Base-by-base conservation (phyloP, 2,329 filamentous ascomycete genomes). In the Pochonia chlamydosporia region DNA sequence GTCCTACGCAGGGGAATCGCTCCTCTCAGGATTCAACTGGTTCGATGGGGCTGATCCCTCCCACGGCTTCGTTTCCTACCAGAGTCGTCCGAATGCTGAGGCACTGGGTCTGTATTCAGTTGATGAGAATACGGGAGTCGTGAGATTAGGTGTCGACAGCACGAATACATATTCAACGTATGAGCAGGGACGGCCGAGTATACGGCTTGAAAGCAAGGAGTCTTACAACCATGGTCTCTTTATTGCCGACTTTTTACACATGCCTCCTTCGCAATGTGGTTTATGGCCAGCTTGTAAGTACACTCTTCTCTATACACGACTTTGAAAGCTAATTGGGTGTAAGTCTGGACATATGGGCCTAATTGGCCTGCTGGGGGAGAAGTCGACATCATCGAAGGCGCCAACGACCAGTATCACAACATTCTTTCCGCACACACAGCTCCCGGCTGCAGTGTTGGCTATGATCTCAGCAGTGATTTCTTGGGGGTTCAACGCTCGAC, bases 201-300 rank as follows among this genome's bases (percentile, higher is more conserved):
- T 90, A 33, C 78, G 86, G 14, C 64, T 90, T 11, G 78, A 81
- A 37, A 87, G 82, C 64, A 83, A 79, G 45, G 72, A 78, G 43
- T 64, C 71, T 4, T 90, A 82, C 62, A 78, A 73, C 25, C 73
- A 82, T 54, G 85, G 84, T 1, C 74, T 89, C 9, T 81, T 89
- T 55, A 81, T 90, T 43, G 72, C 85, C 20, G 86, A 90, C 60
- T 76, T 89, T 44, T 71, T 73, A 16, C 85, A 90, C 55, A 89
- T 90, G 84, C 85, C 87, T 3, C 75, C 73, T 2, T 81, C 81
- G 2, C 70, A 79, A 43, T 90, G 87, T 54, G 87, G 86, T 20
- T 75, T 80, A 20, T 89, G 86, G 85, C 85, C 86, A 46, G 82
- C 85, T 64, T 87, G 76, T 82, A 68, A 62, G 68, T 64, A 16